Conservation (phyloP, 768 basidiomycete species). For the Boletus sp. region DNA sequence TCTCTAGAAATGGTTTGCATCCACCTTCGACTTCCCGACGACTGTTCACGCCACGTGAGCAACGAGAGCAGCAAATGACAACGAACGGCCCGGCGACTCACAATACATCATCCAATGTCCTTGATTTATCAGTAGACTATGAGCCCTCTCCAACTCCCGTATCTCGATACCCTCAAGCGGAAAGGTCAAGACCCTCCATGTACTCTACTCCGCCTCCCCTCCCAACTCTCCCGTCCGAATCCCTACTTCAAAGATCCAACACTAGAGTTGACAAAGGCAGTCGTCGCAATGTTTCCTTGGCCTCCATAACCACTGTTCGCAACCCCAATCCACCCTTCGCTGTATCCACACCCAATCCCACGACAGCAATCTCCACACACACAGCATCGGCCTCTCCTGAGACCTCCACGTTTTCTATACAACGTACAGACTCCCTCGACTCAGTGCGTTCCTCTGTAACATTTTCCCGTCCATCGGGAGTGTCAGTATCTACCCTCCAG, state of each 20-base stretch:
- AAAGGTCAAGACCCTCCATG: slow-evolving; percentile 45
- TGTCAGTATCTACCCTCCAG: slow-evolving; percentile 55
- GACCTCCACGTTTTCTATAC: slow-evolving; percentile 30
- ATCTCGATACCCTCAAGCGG: slow-evolving; percentile 33
- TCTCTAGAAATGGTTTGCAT: slow-evolving; percentile 20
- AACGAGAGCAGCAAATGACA: slow-evolving; percentile 41
- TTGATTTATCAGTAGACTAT: slow-evolving; percentile 34
- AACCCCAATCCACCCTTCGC: slow-evolving; percentile 43
- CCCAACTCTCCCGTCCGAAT: slow-evolving; percentile 60
- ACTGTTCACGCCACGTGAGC: slow-evolving; percentile 57
- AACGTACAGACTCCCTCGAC: slow-evolving; percentile 48
- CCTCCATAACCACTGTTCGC: slow-evolving; percentile 47
- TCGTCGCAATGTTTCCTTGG: slow-evolving; percentile 44
- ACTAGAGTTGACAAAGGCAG: slow-evolving; percentile 24
- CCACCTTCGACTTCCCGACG: slow-evolving; percentile 44
- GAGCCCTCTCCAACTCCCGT: slow-evolving; percentile 50
- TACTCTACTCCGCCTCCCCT: slow-evolving; percentile 59
- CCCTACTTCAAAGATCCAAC: slow-evolving; percentile 31
- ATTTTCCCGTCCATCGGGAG: slow-evolving; percentile 62
- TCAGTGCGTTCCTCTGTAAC: slow-evolving; percentile 50
- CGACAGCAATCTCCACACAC: slow-evolving; percentile 65
- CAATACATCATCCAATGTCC: slow-evolving; percentile 22
- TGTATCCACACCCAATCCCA: slow-evolving; percentile 53
- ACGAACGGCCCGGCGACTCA: slow-evolving; percentile 14
- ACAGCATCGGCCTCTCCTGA: slow-evolving; percentile 54